A percentile compares a stretch with the other conserved stretches of the same genome.
phyloP scores from a whole-genome alignment of 202 grass and related monocot species.

The Panicum virgatum region DNA sequence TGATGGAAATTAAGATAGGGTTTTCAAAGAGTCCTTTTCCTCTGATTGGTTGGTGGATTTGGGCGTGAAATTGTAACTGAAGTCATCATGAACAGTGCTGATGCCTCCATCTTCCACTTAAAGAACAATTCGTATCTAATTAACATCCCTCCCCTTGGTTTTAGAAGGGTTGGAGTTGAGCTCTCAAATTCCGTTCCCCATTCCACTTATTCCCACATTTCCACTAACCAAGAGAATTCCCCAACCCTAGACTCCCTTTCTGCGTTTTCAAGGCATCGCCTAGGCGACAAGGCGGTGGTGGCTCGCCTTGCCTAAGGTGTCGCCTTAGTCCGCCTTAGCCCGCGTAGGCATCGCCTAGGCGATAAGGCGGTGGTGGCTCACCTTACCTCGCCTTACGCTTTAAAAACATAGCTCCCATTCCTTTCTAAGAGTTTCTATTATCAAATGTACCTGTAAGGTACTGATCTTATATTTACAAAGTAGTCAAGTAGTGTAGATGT shows the following conservation, averaged over 20 bases:
- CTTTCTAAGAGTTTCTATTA: not conserved
- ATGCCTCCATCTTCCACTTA: not conserved
- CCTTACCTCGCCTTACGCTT: no score
- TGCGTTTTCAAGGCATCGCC: no score
- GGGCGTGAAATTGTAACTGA: not conserved
- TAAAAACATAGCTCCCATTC: no score
- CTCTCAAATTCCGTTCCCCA: not conserved
- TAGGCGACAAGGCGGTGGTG: no score
- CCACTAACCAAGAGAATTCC: not conserved
- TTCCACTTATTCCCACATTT: not conserved
- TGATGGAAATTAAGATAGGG: not conserved
- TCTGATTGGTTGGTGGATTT: not conserved
- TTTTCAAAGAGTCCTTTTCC: conserved; percentile 1
- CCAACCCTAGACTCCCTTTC: conserved; percentile 2
- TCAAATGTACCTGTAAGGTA: not conserved
- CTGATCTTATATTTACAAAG: not conserved
- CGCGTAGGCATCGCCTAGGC: no score
- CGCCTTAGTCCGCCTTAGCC: no score
- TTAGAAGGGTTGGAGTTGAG: not conserved
- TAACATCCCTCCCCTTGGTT: not conserved
- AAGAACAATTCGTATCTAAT: not conserved
- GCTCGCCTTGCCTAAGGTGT: no score
- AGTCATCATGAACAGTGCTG: not conserved
- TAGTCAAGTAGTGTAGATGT: not conserved
- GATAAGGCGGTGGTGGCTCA: no score